Percentiles rank a stretch among this genome's conserved stretches.
These are phyloP conservation scores for Thraustochytrium striatum DNA, from an alignment of 352 stramenopile species.

Conservation along the genomic window DNA sequence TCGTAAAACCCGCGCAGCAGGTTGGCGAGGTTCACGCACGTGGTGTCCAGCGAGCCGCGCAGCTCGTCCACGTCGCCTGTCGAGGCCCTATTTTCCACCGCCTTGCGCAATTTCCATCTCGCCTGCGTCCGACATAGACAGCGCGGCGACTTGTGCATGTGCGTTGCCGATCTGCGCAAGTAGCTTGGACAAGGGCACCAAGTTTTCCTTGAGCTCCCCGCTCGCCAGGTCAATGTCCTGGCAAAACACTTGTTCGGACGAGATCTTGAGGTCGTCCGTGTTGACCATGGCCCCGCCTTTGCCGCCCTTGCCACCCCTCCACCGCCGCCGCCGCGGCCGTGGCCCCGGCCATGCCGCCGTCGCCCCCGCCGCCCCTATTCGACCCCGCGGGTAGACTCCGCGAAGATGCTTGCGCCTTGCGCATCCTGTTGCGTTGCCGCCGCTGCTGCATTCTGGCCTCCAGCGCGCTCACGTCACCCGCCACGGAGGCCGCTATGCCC, in stretches of 20 bases:
- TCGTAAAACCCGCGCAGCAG: slow-evolving; percentile 43
- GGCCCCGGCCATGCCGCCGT: not conserved
- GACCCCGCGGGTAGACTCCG: not conserved
- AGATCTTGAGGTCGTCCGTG: not conserved
- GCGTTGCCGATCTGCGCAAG: not conserved
- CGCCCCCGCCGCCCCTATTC: not conserved
- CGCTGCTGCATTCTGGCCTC: not conserved
- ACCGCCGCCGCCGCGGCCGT: too few relatives aligned
- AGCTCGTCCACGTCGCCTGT: not conserved
- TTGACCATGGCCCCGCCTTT: not conserved
- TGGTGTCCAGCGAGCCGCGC: not conserved
- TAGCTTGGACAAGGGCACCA: slow-evolving; percentile 19
- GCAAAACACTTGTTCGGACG: slow-evolving; percentile 26
- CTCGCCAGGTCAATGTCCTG: slow-evolving; percentile 4
- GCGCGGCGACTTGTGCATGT: not conserved
- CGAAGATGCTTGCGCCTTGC: not conserved
- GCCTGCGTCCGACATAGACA: not conserved
- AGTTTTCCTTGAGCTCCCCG: slow-evolving; percentile 4
- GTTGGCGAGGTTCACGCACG: slow-evolving; percentile 6
- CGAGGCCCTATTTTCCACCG: not conserved
- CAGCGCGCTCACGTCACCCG: not conserved
- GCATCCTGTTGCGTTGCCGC: not conserved
- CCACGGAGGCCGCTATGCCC: not conserved
- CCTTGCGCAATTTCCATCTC: not conserved
- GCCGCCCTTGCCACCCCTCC: too few relatives aligned